Base-by-base conservation (phyloP, 179 eudicot species). In the Carnegiea gigantea region DNA sequence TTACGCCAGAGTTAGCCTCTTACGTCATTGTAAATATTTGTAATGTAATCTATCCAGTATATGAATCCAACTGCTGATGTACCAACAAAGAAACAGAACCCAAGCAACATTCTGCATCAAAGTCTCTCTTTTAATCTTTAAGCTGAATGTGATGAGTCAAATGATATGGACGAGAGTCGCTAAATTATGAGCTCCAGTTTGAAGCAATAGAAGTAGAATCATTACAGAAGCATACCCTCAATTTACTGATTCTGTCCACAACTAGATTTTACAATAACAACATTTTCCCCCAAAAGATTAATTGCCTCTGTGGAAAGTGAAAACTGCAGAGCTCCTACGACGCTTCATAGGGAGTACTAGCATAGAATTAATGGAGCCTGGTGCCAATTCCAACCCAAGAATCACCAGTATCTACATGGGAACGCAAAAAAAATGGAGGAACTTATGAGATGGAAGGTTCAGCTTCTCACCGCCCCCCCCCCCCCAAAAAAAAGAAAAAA, bases 191-290 rank as follows among this genome's bases (percentile, higher is more conserved):
- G 18, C 68, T 0, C 20, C 68, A 62, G 33, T 62, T 62, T 62
- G 30, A 62, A 62, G 68, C 68, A 62, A 62, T n/a, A 24, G 68
- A 62, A 62, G 1, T 11, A 62, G 28, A 62, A 62, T 62, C 26
- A 62, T 62, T 23, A 24, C 26, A 24, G 30, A 62, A n/a, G 28
- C 17, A 71, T 14, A 71, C 46, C 48, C 4, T 0, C 20, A 36
- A 12, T 38, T 71, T 71, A 38, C 75, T 71, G 75, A 71, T 33
- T 71, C 75, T 71, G 12, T 36, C 43, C 75, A 71, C 46, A 15
- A 70, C 36, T 38, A 6, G 17, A 5, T 21, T 38, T 71, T 20
- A 36, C 11, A 0, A 14, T 71, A 28, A 6, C 75, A 18, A 68
- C 14, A n/a, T 68, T 17, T 71, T 38, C 1, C 0, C 21, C 0